A percentile compares a stretch with the other conserved stretches of the same genome.
These are phyloP conservation scores for Cystobasidium pallidum DNA, from an alignment of 1,284 basidiomycete genomes.

Conservation along the genomic window DNA sequence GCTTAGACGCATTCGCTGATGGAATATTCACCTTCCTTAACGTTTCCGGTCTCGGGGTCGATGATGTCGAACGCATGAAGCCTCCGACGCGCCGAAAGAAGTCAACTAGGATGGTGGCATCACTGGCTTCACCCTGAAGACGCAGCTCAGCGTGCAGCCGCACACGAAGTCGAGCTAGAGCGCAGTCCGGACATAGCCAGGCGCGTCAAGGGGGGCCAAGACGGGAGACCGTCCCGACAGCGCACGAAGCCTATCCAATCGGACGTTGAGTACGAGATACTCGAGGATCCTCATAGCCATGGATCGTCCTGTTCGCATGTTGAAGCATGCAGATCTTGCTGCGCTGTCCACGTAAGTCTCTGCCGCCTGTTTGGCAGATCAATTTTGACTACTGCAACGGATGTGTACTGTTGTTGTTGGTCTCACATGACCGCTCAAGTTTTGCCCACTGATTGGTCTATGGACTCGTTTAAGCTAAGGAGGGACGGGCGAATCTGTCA, in stretches of 20 bases:
- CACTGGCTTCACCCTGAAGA: slow-evolving; percentile 32
- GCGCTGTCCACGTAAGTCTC: not conserved
- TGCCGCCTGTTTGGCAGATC: too few relatives aligned
- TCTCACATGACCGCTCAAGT: too few relatives aligned
- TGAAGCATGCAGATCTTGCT: not conserved
- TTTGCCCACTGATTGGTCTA: too few relatives aligned
- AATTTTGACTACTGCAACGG: too few relatives aligned
- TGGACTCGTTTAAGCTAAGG: too few relatives aligned
- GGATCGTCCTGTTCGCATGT: not conserved
- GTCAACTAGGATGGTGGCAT: slow-evolving; percentile 14
- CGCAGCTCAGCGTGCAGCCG: slow-evolving; percentile 4
- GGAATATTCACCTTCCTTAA: slow-evolving; percentile 26
- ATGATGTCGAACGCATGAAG: slow-evolving; percentile 35
- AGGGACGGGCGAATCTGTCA: too few relatives aligned
- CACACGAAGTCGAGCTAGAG: slow-evolving; percentile 12
- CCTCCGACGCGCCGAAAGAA: slow-evolving; percentile 8
- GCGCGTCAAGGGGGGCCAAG: not conserved
- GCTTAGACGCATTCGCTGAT: slow-evolving; percentile 41
- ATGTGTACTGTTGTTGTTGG: not conserved
- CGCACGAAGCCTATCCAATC: not conserved
- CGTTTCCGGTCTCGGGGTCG: slow-evolving; percentile 36
- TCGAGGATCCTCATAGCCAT: slow-evolving; percentile 5
- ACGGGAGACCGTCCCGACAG: not conserved
- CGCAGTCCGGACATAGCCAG: slow-evolving; percentile 24
- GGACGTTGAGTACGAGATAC: slow-evolving; percentile 1